Percentiles rank a stretch among this genome's conserved stretches.
These are phyloP conservation scores for Paramecium caudatum DNA, from an alignment of 73 alveolate genomes.

Conservation along the genomic window DNA sequence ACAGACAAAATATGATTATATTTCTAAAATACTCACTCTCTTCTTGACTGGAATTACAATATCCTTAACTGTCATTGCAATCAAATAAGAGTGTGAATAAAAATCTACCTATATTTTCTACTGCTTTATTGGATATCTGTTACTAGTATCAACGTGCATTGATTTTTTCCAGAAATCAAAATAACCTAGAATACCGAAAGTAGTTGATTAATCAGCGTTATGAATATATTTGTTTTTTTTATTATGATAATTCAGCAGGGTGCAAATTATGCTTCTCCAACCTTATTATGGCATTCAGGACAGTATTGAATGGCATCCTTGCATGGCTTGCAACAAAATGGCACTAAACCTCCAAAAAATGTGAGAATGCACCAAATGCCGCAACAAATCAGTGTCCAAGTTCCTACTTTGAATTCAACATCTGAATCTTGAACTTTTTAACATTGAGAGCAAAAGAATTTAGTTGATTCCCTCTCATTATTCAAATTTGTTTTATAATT, in stretches of 20 bases:
- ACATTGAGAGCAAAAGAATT: conserved; percentile 48
- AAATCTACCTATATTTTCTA: neutral
- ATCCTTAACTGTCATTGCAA: neutral
- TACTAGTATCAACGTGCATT: neutral
- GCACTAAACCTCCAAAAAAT: conserved; percentile 58
- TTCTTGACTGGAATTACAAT: neutral
- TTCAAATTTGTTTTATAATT: conserved; percentile 47
- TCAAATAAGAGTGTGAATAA: neutral
- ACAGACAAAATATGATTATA: neutral
- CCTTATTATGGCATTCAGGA: conserved; percentile 45
- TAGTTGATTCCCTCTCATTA: conserved; percentile 41
- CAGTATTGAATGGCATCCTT: conserved; percentile 55
- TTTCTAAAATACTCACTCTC: neutral
- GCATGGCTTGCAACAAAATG: conserved; percentile 57
- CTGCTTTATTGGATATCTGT: conserved; percentile 9
- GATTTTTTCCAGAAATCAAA: neutral
- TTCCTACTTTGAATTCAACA: conserved; percentile 32
- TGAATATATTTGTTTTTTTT: conserved; percentile 18
- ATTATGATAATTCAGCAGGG: conserved; percentile 40
- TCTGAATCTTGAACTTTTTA: neutral
- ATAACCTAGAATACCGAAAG: neutral
- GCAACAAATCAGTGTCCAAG: conserved; percentile 63
- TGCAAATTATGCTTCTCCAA: conserved; percentile 49
- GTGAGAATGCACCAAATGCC: conserved; percentile 38
- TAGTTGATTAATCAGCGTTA: neutral